Evolutionary conservation across 2,329 filamentous ascomycete species (phyloP).

Genomic region (Alternaria triticimaculans): DNA sequence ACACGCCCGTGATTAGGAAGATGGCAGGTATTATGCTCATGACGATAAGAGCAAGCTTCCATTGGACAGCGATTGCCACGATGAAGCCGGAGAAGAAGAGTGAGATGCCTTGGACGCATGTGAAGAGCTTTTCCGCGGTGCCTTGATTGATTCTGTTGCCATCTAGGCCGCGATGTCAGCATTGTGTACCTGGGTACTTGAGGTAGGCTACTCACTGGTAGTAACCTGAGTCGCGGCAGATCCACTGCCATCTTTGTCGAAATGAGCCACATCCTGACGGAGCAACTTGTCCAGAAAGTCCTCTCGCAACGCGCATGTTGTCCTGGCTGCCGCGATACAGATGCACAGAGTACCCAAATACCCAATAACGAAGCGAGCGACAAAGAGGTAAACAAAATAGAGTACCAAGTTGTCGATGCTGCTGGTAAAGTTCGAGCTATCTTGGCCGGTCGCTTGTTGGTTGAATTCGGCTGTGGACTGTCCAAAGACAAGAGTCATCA

Average conservation of each 20-base stretch:
- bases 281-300: conserved; percentile 67
- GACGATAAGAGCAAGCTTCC: conserved; percentile 85
- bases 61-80: conserved; percentile 87
- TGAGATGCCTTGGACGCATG: conserved; percentile 49
- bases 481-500: conserved; percentile 66
- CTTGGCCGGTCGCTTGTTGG: conserved; percentile 13
- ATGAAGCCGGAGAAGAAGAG: conserved; percentile 83
- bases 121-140: conserved; percentile 43
- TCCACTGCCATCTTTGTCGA: conserved; percentile 21
- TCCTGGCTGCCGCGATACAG: conserved; percentile 66
- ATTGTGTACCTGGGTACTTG: not conserved
- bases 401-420: conserved; percentile 21
- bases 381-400: conserved; percentile 35
- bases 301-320: conserved; percentile 46
- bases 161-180: conserved; percentile 2
- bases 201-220: conserved; percentile 2
- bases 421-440: conserved; percentile 7
- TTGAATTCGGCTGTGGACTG: conserved; percentile 22
- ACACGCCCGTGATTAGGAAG: conserved; percentile 20
- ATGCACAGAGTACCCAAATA: conserved; percentile 77
- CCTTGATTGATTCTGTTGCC: conserved; percentile 23
- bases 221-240: conserved; percentile 23
- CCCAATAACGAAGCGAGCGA: conserved; percentile 67
- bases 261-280: conserved; percentile 40
- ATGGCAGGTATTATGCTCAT: conserved; percentile 54